Evolutionary conservation across 1,284 basidiomycete species (phyloP).

Genomic region (Fomes fomentarius): DNA sequence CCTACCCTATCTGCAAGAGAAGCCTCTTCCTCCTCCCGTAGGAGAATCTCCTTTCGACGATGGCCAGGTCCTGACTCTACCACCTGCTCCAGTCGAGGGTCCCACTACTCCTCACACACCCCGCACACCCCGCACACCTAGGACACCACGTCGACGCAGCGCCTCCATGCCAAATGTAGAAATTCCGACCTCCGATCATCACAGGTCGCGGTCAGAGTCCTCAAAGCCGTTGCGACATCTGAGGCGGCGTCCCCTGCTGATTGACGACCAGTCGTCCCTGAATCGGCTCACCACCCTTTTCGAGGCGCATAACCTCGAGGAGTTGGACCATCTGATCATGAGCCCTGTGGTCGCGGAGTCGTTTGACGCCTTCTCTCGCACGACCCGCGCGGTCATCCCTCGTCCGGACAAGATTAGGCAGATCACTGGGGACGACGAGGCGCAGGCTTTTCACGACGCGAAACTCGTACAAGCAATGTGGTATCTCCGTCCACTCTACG

Average conservation of each 20-base stretch:
- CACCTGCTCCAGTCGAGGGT: slow-evolving; percentile 17
- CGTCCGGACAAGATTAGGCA: slow-evolving; percentile 42
- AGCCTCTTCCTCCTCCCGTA: slow-evolving; percentile 36
- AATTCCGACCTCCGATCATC: slow-evolving; percentile 15
- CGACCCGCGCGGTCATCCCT: slow-evolving; percentile 16
- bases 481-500: slow-evolving; percentile 68
- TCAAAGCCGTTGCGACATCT: slow-evolving; percentile 29
- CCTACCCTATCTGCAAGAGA: too few relatives aligned
- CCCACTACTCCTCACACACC: too few relatives aligned
- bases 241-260: slow-evolving; percentile 40
- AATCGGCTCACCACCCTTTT: slow-evolving; percentile 43
- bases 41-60: slow-evolving; percentile 4
- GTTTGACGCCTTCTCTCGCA: slow-evolving; percentile 24
- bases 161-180: slow-evolving; percentile 18
- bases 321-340: slow-evolving; percentile 37
- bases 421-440: slow-evolving; percentile 49
- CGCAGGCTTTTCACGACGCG: slow-evolving; percentile 41
- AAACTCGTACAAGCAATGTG: slow-evolving; percentile 45
- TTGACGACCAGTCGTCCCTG: slow-evolving; percentile 45
- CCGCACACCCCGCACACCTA: slow-evolving; percentile 18
- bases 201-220: slow-evolving; percentile 21
- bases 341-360: slow-evolving; percentile 35
- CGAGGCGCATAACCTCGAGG: slow-evolving; percentile 41
- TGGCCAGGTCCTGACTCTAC: slow-evolving; percentile 12
- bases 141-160: slow-evolving; percentile 22